Conservation (phyloP, 1,284 basidiomycete species). For the Rhizoctonia solani region DNA sequence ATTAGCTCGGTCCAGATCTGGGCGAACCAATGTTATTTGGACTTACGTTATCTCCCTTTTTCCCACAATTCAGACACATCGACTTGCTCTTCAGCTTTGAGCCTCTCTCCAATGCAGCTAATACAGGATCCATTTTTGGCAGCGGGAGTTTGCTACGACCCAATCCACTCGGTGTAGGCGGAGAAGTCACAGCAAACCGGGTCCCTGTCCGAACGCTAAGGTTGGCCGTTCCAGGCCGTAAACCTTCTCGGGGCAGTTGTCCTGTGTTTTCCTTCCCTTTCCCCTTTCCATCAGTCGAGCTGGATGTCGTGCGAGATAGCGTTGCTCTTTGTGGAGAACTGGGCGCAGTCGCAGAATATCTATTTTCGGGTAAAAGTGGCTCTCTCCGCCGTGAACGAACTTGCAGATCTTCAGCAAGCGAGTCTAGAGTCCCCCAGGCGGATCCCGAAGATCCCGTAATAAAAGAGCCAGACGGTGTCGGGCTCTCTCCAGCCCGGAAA, state of each 20-base stretch:
- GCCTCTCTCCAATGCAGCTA: slow-evolving; percentile 16
- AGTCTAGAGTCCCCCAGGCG: background rate
- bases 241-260: background rate
- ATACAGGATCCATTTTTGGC: slow-evolving; percentile 21
- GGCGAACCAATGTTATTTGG: background rate
- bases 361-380: background rate
- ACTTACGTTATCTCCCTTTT: slow-evolving; percentile 19
- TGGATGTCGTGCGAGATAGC: slow-evolving; percentile 7
- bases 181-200: slow-evolving; percentile 12
- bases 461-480: slow-evolving; percentile 7
- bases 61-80: slow-evolving; percentile 9
- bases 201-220: slow-evolving; percentile 12
- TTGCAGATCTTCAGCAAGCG: background rate
- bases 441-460: background rate
- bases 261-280: slow-evolving; percentile 12
- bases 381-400: background rate
- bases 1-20: background rate
- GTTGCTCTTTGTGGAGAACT: too few relatives aligned
- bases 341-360: slow-evolving; percentile 3
- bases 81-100: slow-evolving; percentile 27
- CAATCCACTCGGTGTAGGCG: slow-evolving; percentile 5
- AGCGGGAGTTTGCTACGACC: background rate
- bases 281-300: background rate
- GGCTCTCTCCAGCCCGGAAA: background rate
- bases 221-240: background rate